Evolutionary conservation across 2,329 filamentous ascomycete species (phyloP), one percentile per base, ranked within the genome.

Genomic region (Septoria petroselini): DNA sequence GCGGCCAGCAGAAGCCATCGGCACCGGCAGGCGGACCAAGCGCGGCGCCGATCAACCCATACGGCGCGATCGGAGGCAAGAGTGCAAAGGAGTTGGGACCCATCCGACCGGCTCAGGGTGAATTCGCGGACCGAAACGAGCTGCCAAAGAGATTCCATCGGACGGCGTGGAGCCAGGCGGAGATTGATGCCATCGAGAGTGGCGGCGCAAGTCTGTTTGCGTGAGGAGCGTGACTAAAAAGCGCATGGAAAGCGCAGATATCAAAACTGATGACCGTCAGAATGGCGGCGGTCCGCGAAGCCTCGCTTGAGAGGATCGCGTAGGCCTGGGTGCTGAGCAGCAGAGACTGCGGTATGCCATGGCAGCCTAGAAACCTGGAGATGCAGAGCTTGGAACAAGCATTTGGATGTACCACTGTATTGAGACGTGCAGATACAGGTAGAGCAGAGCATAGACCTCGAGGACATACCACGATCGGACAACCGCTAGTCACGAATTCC

Each of bases 151-250:
- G 91, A 63, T 98, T 96, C 80, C 82, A 84, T 65, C 81, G 89
- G 58, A 75, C 81, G 41, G 79, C 82, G 9, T 86, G 91, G 73
- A 84, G 81, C 30, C 72, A 84, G 61, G 83, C 84, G 35, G 93
- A 98, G 80, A 98, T 98, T 53, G 93, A 97, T 71, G 91, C 90
- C 17, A 81, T 98, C 65, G 90, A 96, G 81, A 93, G 88, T 48
- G 93, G 91, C 48, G 93, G 93, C 50, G 93, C 91, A 27, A 85
- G 80, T 39, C 49, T 66, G 58, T 58, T 62, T 37, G 56, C 35
- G 4, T 31, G 43, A 40, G 17, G 12, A n/a, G n/a, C n/a, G n/a
- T n/a, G n/a, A n/a, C n/a, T n/a, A n/a, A n/a, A n/a, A n/a, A n/a
- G n/a, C n/a, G n/a, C n/a, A n/a, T n/a, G n/a, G n/a, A n/a, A n/a